Evolutionary conservation across 1,284 basidiomycete genomes (phyloP).

Genomic region (Sanguinoderma infundibulare): DNA sequence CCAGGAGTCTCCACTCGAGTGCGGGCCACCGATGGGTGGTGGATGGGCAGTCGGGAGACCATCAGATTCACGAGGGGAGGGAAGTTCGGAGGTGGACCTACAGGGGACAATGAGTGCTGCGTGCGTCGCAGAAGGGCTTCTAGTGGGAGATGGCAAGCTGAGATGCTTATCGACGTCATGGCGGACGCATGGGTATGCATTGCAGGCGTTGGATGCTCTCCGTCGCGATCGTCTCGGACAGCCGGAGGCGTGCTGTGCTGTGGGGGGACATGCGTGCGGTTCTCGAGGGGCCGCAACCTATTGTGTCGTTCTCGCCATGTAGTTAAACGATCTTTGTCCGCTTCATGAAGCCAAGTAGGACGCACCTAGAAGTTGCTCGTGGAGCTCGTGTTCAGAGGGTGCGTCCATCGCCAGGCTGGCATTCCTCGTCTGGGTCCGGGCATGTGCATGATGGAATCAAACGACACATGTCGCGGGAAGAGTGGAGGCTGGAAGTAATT

Average conservation of each 20-base stretch:
- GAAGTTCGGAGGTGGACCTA: slow-evolving; percentile 1
- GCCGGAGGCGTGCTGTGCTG: background rate
- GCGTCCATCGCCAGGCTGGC: too few species aligned
- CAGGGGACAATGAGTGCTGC: background rate
- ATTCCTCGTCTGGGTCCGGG: too few species aligned
- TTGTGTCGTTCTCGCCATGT: too few species aligned
- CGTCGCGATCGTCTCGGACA: background rate
- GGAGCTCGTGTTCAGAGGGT: too few species aligned
- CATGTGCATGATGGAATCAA: background rate
- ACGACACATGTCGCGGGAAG: too few species aligned
- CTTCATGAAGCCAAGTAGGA: too few species aligned
- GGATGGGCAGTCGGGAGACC: background rate
- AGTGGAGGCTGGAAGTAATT: background rate
- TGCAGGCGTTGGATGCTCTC: background rate
- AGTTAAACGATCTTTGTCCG: too few species aligned
- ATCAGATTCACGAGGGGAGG: background rate
- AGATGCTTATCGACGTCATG: background rate
- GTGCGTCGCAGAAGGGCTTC: background rate
- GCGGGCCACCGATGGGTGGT: background rate
- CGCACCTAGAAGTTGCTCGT: too few species aligned
- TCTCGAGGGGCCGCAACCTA: too few species aligned
- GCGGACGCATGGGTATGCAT: background rate
- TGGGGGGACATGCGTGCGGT: background rate
- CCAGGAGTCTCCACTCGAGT: background rate
- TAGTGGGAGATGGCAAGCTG: background rate